Conservation (phyloP, 2,329 filamentous ascomycete genomes). For the Botrytis fragariae region DNA sequence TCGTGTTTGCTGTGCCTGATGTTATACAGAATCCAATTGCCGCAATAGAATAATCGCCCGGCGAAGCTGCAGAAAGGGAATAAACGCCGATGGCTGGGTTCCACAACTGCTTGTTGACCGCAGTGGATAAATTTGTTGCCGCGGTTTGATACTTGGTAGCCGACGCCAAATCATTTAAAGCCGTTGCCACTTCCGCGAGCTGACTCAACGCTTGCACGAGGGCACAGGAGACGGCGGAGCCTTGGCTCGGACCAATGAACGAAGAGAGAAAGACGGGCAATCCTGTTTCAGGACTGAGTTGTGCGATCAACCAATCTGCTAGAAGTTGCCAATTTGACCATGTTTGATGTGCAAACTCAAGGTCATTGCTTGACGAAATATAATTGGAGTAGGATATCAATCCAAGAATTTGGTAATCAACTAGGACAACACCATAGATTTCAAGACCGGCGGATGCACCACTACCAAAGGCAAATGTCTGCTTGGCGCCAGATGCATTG, state of each 20-base stretch:
- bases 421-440: background rate
- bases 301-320: background rate
- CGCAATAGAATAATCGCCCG: conserved; percentile 38
- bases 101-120: conserved; percentile 40
- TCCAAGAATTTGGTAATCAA: conserved; percentile 6
- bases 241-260: conserved; percentile 15
- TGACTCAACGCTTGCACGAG: conserved; percentile 29
- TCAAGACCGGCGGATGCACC: background rate
- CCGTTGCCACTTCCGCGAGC: conserved; percentile 36
- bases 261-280: conserved; percentile 10
- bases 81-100: conserved; percentile 38
- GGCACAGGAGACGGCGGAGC: conserved; percentile 15
- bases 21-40: conserved; percentile 7
- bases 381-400: background rate
- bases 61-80: conserved; percentile 32
- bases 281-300: background rate
- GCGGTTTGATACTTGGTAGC: conserved; percentile 31
- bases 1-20: background rate
- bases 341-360: background rate
- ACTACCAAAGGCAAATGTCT: background rate
- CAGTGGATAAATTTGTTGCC: conserved; percentile 30
- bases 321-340: background rate
- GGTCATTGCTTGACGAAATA: background rate
- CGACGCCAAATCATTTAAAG: conserved; percentile 35
- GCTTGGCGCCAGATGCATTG: background rate